Base-by-base conservation (phyloP, 768 basidiomycete genomes). In the Tylopilus rubrobrunneus region DNA sequence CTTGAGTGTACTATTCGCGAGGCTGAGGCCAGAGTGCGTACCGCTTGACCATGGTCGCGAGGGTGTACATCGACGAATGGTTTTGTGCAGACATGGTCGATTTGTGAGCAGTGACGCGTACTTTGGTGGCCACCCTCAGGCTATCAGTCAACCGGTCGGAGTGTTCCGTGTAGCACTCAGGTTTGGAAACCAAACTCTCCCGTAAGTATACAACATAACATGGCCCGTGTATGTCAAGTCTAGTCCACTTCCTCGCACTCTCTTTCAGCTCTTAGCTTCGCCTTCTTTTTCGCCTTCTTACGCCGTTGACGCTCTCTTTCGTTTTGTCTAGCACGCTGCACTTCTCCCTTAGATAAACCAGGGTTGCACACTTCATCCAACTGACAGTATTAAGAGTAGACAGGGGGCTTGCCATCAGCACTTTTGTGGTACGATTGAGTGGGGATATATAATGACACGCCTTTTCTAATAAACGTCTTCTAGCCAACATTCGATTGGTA, bases 41-140 rank as follows among this genome's bases (percentile, higher is more conserved):
- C 88, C 89, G 83, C 71, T 90, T 92, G 69, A 89, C 87, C 56
- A 92, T 84, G 10, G 89, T 92, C 27, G 87, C 84, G 25, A 92
- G 74, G 23, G 88, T 87, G 67, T 91, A 79, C 17, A 91, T 67
- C 9, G 87, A 86, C 40, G 63, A 42, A 28, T 68, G 61, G 44
- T 71, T 72, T 21, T 79, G 79, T 67, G 60, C 49, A 41, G 67
- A 46, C 69, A 68, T 68, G 57, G 21, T 40, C 40, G 21, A 41
- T 41, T 19, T 3, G n/a, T 9, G 9, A 19, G 9, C 5, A 14
- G 5, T 39, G 9, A 39, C 9, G 37, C 37, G 45, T 25, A 25
- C 31, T 2, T 5, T 34, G 21, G 29, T 29, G 29, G 19, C 19
- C 19, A 19, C 19, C 29, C 29, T 48, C 55, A 19, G 19, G 49